Evolutionary conservation across 1,139 yeast species (phyloP).

Genomic region (Arxiozyma slooffiae): DNA sequence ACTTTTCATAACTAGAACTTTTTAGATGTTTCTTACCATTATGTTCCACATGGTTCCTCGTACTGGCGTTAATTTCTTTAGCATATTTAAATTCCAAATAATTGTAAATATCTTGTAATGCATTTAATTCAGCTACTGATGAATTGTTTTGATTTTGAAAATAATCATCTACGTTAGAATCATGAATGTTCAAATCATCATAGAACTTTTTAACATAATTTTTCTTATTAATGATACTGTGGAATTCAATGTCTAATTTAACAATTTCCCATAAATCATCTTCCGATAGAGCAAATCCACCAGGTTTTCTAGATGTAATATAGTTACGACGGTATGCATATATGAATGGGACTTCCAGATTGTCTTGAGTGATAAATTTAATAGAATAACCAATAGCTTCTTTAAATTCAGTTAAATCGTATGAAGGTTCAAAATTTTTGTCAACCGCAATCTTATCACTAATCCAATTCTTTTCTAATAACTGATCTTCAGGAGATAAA

Average conservation of each 20-base stretch:
- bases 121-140: conserved; percentile 48
- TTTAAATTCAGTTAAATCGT: conserved; percentile 51
- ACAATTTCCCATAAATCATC: conserved; percentile 91
- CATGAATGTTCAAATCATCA: conserved; percentile 46
- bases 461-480: conserved; percentile 71
- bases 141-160: conserved; percentile 45
- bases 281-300: conserved; percentile 52
- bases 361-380: conserved; percentile 66
- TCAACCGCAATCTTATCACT: conserved; percentile 47
- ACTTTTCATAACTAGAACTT: conserved; percentile 64
- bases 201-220: conserved; percentile 51
- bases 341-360: conserved; percentile 89
- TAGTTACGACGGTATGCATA: conserved; percentile 94
- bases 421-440: conserved; percentile 36
- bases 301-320: conserved; percentile 42
- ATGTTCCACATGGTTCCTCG: conserved; percentile 24
- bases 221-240: conserved; percentile 72
- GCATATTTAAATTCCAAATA: conserved; percentile 76
- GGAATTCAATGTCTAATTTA: conserved; percentile 78
- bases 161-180: conserved; percentile 48
- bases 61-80: conserved; percentile 49
- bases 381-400: conserved; percentile 68
- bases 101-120: conserved; percentile 74
- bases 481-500: conserved; percentile 58
- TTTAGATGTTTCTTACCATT: conserved; percentile 56